Percentiles rank a stretch among this genome's conserved stretches.
These are phyloP conservation scores for Ophiostoma himal-ulmi DNA, from an alignment of 2,329 filamentous ascomycete genomes.

Conservation along the genomic window DNA sequence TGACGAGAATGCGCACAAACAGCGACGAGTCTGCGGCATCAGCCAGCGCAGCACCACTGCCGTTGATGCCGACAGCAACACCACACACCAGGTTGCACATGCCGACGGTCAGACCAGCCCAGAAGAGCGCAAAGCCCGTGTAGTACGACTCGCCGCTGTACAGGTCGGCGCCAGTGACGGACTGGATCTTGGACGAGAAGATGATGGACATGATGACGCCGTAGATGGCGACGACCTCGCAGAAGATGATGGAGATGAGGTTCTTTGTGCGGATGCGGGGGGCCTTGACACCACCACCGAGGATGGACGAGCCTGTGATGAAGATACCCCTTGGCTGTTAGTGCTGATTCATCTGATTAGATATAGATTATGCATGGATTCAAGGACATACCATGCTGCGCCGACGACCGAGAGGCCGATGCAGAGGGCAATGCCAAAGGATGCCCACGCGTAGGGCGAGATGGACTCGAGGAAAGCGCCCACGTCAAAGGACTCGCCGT, in stretches of 20 bases:
- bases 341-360: background rate
- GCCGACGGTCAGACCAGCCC: conserved; percentile 89
- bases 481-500: conserved; percentile 94
- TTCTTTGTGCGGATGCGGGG: conserved; percentile 99
- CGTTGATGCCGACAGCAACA: conserved; percentile 95
- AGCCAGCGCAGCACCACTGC: conserved; percentile 89
- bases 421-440: conserved; percentile 83
- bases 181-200: conserved; percentile 80
- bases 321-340: conserved; percentile 76
- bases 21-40: conserved; percentile 88
- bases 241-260: conserved; percentile 99
- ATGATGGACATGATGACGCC: conserved; percentile 99
- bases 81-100: conserved; percentile 95
- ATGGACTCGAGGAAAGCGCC: conserved; percentile 91
- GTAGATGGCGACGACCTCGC: conserved; percentile 99
- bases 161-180: conserved; percentile 57
- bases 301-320: conserved; percentile 94
- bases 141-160: conserved; percentile 80
- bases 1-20: conserved; percentile 98
- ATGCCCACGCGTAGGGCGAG: conserved; percentile 91
- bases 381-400: conserved; percentile 74
- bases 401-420: conserved; percentile 95
- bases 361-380: conserved; percentile 17
- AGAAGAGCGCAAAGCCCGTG: conserved; percentile 92
- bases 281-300: conserved; percentile 92